Evolutionary conservation across 768 basidiomycete species (phyloP), one percentile per base, ranked within the genome.

Genomic region (Lactarius deliciosus): DNA sequence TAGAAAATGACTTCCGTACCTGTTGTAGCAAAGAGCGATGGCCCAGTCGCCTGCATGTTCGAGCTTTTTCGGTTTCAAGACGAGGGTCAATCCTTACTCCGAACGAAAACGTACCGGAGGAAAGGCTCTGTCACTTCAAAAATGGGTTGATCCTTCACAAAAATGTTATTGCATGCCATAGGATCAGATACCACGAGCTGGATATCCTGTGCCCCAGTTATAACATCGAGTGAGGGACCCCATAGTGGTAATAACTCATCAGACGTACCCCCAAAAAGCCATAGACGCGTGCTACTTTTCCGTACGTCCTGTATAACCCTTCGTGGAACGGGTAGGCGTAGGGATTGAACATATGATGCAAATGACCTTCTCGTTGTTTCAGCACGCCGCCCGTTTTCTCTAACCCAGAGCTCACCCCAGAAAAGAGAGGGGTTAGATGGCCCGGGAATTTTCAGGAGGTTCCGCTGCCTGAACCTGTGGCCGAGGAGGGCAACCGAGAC

Each of bases 161-260:
- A 3, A 22, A 62, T 57, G 34, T 63, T 40, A 22, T 58, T 57
- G 36, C 36, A 57, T n/a, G 63, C 64, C 34, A 54, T 45, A 9
- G 64, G 47, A 22, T 65, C 59, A 20, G 67, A 58, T 43, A 65
- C 36, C 16, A 65, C 58, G 22, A 58, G 57, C 7, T 63, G 55
- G 18, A 47, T 15, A 40, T 63, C 43, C 61, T 67, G 40, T 22
- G 8, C 16, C 16, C 18, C 20, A n/a, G 20, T 8, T 7, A 20
- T 8, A 20, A 18, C 15, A 40, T 40, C 2, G 43, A 45, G 18
- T 20, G 20, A 20, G 34, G 10, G 43, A 3, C 8, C 20, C 34
- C 43, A 7, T 20, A 20, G 7, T 18, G 20, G 43, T 8, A 7
- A 20, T 7, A 43, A 43, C 7, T 18, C 8, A 20, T 6, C 6